Base-by-base conservation (phyloP, 805 yeast species). In the Wickerhamomyces tratensis region DNA sequence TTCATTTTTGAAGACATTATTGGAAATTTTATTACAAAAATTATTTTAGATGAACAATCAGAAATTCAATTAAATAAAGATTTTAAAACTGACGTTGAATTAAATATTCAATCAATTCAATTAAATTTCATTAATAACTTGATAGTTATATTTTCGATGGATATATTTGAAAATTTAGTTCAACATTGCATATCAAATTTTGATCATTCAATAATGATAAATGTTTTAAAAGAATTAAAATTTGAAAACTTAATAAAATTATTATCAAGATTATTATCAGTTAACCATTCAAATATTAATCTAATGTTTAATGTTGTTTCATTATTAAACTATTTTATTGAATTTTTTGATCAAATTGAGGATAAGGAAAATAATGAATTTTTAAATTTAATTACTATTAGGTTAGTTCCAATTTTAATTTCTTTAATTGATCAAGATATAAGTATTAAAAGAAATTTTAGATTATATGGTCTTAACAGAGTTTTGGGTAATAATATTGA, bases 391-490 rank as follows among this genome's bases (percentile, higher is more conserved):
- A 40, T 40, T 35, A 46, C 43, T 36, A 46, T 43, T 13, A 47
- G 39, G 7, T 46, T 49, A 4, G 48, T 69, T 13, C 56, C 54
- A 30, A 54, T 67, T 5, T 46, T 72, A 25, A 43, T 69, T 20
- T 59, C 64, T 37, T 53, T 68, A 11, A 50, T 69, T 27, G 53
- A 68, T 12, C 67, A 69, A 25, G 78, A 72, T 7, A 53, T 70
- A 4, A 67, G 69, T 0, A 50, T 62, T 26, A 58, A 59, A 36
- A 59, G 58, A 5, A 71, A 67, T 45, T 68, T 73, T 50, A 60
- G 66, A 49, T 62, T 76, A 38, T 73, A 63, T 49, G 84, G 86
- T 0, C 57, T 80, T 39, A 79, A 76, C 52, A 53, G 81, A 44
- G 46, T 67, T 5, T 41, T 76, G 30, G 86, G 86, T 1, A 72